Evolutionary conservation across 1,284 basidiomycete species (phyloP), one percentile per base, ranked within the genome.

Genomic region (Golubevia sp.): DNA sequence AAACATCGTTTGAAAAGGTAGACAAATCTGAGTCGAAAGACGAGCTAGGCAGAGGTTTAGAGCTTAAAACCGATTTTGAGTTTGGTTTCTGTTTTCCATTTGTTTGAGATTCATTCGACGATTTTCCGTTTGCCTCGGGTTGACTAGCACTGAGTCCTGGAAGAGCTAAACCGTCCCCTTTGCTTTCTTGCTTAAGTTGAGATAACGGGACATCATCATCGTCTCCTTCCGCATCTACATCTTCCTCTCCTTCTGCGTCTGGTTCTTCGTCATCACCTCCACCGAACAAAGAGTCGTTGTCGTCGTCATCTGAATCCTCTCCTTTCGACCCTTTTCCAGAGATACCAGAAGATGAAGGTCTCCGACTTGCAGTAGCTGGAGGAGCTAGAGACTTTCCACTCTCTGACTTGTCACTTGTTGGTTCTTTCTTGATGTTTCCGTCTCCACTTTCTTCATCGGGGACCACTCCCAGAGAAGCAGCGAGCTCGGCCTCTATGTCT

Each of bases 1-100:
- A 84, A 48, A 97, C 84, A 79, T 98, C 92, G 2, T 90, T 86
- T 24, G 93, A 95, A 84, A 91, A 93, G 50, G 73, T 61, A 59
- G 71, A 61, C 26, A 84, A 62, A 8, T 84, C 73, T 4, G 71
- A 66, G 50, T 83, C 72, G 68, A 70, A 76, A 44, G 79, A 75
- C 50, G 76, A 84, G 77, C n/a, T n/a, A 66, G 21, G 73, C 51
- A n/a, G 63, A 59, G 11, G 58, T 64, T 56, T 74, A 72, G 18
- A 74, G 74, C 11, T 76, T 78, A 55, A 80, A 79, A 11, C 72
- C 62, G 2, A 78, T 71, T 55, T 79, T 79, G 25, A 77, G 77
- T 56, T 56, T 13, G 55, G 50, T 56, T 7, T 2, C 76, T 65
- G 20, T 44, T 24, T 30, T 53, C 21, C 30, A 23, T 25, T 53